Evolutionary conservation across 2,329 filamentous ascomycete species (phyloP).

Genomic region (Botryotinia convoluta): DNA sequence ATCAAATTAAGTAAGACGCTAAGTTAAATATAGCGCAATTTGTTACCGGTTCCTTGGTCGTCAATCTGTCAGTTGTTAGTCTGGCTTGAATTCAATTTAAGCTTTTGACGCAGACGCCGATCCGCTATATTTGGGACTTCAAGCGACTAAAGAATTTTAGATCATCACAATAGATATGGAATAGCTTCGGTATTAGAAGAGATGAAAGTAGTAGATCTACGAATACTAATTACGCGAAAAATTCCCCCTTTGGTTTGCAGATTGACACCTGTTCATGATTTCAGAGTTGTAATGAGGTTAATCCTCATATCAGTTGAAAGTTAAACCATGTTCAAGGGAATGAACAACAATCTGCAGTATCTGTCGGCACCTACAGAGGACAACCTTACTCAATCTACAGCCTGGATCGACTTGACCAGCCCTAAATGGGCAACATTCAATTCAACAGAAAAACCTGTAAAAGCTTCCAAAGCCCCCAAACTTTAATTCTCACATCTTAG

Average conservation of each 20-base stretch:
- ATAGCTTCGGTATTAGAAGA: not conserved
- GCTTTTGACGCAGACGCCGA: not conserved
- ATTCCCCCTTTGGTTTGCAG: not conserved
- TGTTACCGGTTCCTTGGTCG: not conserved
- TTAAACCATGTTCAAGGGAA: too few relatives aligned
- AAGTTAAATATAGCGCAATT: not conserved
- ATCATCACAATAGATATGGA: not conserved
- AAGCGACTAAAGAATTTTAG: not conserved
- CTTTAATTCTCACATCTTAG: not conserved
- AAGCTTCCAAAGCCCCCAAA: not conserved
- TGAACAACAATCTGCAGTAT: too few relatives aligned
- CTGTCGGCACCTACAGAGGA: too few relatives aligned
- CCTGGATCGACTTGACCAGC: not conserved
- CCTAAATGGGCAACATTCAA: not conserved
- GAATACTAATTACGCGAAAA: not conserved
- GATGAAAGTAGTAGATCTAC: not conserved
- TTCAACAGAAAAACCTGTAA: too few relatives aligned
- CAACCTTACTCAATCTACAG: too few relatives aligned
- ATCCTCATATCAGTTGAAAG: too few relatives aligned
- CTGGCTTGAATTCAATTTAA: not conserved
- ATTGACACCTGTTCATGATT: not conserved
- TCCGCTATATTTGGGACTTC: not conserved
- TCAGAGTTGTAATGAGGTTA: not conserved
- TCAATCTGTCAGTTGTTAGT: not conserved
- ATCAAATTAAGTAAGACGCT: not conserved